phyloP scores from a whole-genome alignment of 2,329 filamentous ascomycete genomes.

The Fusarium sterilihyphosum region DNA sequence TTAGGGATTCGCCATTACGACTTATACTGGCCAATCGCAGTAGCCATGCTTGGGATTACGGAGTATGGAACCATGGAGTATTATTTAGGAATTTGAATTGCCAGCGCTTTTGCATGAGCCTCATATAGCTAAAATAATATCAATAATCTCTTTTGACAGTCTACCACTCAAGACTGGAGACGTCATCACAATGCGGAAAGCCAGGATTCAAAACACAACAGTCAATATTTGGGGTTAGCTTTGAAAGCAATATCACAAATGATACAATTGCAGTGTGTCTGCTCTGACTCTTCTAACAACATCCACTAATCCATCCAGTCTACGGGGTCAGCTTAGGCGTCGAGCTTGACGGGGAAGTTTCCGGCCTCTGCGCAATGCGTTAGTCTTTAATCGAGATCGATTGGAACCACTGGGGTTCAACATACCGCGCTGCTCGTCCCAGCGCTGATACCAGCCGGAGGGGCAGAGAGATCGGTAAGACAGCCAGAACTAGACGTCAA shows the following conservation, averaged over 20 bases:
- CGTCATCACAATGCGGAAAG: slow-evolving; percentile 20
- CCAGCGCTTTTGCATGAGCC: slow-evolving; percentile 27
- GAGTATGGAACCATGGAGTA: slow-evolving; percentile 34
- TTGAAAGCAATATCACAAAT: slow-evolving; percentile 47
- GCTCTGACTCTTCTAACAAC: slow-evolving; percentile 45
- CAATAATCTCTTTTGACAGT: slow-evolving; percentile 17
- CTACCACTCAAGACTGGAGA: slow-evolving; percentile 15
- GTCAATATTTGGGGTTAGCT: slow-evolving; percentile 37
- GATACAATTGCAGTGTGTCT: slow-evolving; percentile 52
- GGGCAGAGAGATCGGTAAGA: slow-evolving; percentile 98
- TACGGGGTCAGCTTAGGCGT: slow-evolving; percentile 58
- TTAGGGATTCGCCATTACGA: not conserved
- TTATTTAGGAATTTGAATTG: slow-evolving; percentile 23
- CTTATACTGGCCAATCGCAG: slow-evolving; percentile 30
- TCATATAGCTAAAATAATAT: slow-evolving; percentile 34
- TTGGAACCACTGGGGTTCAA: slow-evolving; percentile 27
- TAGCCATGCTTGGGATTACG: slow-evolving; percentile 37
- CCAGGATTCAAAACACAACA: slow-evolving; percentile 28
- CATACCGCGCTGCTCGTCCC: slow-evolving; percentile 97
- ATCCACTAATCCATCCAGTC: slow-evolving; percentile 34
- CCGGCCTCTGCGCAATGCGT: slow-evolving; percentile 65
- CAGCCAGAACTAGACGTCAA: slow-evolving; percentile 80
- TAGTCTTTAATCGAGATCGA: slow-evolving; percentile 39
- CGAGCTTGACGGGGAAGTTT: slow-evolving; percentile 74
- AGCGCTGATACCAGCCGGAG: slow-evolving; percentile 90